Percentiles rank a stretch among this genome's conserved stretches.
These are phyloP conservation scores for Metarhizium guizhouense DNA, from an alignment of 2,329 filamentous ascomycete genomes.

Conservation along the genomic window DNA sequence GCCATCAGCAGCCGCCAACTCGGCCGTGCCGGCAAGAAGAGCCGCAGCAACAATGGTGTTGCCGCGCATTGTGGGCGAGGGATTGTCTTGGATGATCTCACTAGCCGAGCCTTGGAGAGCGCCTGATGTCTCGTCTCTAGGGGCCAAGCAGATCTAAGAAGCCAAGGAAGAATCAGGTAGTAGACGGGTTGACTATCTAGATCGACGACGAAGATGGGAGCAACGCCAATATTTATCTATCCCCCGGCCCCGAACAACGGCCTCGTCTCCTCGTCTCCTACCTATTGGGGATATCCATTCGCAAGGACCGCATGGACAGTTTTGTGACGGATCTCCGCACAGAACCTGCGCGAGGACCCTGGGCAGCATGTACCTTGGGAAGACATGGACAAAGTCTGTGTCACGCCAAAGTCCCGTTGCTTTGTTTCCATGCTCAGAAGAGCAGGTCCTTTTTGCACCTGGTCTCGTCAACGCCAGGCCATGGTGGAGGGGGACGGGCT, in stretches of 20 bases:
- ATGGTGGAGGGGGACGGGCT: neutral
- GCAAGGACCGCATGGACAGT: neutral
- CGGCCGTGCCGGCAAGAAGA: constrained; percentile 2
- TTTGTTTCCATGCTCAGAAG: neutral
- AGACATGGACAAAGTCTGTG: neutral
- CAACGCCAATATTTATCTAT: neutral
- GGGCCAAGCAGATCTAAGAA: neutral
- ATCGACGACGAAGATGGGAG: neutral
- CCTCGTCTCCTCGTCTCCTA: neutral
- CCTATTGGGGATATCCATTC: neutral
- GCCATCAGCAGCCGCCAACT: constrained; percentile 2
- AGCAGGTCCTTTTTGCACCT: neutral
- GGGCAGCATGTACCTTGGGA: neutral
- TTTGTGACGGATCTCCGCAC: neutral
- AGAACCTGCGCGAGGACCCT: neutral
- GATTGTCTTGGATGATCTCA: neutral
- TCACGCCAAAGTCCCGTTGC: neutral
- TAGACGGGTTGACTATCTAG: neutral
- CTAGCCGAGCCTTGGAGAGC: neutral
- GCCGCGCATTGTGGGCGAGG: constrained; percentile 1
- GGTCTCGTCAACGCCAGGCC: neutral
- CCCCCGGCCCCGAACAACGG: neutral
- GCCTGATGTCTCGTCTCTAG: neutral
- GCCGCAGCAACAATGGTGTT: constrained; percentile 3
- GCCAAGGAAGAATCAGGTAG: neutral